Evolutionary conservation across 495 filamentous ascomycete species (phyloP).

Genomic region (Thermothielavioides terrestris): DNA sequence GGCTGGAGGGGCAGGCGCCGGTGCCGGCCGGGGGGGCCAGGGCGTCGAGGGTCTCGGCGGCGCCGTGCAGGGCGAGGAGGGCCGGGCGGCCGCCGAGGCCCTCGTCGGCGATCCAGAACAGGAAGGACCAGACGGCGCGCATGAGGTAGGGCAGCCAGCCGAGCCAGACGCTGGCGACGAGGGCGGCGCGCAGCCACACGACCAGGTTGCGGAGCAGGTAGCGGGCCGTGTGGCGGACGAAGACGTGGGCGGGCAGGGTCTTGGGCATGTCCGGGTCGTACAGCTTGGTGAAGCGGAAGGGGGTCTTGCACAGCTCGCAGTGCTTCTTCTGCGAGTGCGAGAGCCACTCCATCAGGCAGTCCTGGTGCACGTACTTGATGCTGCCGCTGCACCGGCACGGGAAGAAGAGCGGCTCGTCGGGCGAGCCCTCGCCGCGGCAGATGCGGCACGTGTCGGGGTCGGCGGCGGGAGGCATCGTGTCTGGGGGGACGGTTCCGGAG

Average conservation of each 20-base stretch:
- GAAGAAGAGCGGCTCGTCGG: conserved; percentile 87
- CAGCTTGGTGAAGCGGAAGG: conserved; percentile 94
- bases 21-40: conserved; percentile 10
- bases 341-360: conserved; percentile 96
- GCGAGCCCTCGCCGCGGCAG: conserved; percentile 78
- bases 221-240: conserved; percentile 62
- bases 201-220: conserved; percentile 62
- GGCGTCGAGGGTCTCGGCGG: not conserved
- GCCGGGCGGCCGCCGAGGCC: conserved; percentile 49
- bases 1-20: conserved; percentile 37
- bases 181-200: conserved; percentile 63
- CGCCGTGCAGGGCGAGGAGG: not conserved
- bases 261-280: conserved; percentile 91
- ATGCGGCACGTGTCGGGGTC: conserved; percentile 86
- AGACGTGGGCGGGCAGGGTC: conserved; percentile 67
- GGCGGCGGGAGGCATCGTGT: conserved; percentile 14
- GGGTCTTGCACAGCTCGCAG: conserved; percentile 98
- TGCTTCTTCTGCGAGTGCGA: conserved; percentile 97
- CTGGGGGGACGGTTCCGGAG: conserved; percentile 1
- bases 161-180: conserved; percentile 85
- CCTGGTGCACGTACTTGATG: conserved; percentile 97
- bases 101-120: conserved; percentile 95
- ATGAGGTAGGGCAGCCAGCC: conserved; percentile 83
- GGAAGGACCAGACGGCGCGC: conserved; percentile 77
- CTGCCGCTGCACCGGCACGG: conserved; percentile 98